These are phyloP conservation scores for Phaeosphaeria sp. DNA, from an alignment of 2,329 filamentous ascomycete species.

Conservation along the genomic window DNA sequence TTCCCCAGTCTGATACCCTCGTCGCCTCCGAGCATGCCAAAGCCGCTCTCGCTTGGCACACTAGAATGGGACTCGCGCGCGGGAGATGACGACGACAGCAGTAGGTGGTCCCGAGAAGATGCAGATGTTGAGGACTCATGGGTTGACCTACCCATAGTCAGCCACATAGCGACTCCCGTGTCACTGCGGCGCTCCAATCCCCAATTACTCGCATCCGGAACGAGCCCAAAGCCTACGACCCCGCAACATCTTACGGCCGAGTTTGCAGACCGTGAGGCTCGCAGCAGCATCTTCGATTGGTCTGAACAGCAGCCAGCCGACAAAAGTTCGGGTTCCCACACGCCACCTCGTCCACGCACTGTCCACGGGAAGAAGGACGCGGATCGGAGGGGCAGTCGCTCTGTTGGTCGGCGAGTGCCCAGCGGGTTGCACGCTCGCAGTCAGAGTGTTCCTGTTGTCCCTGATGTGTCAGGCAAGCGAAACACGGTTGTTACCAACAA, in stretches of 20 bases:
- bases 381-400: constrained; percentile 73
- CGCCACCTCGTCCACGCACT: constrained; percentile 72
- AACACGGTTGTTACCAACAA: constrained; percentile 66
- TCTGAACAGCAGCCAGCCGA: constrained; percentile 70
- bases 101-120: constrained; percentile 52
- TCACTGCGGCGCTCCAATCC: constrained; percentile 42
- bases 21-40: constrained; percentile 54
- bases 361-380: constrained; percentile 78
- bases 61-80: constrained; percentile 49
- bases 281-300: constrained; percentile 80
- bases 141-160: constrained; percentile 47
- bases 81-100: constrained; percentile 48
- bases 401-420: constrained; percentile 71
- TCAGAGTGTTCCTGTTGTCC: constrained; percentile 77
- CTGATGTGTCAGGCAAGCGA: constrained; percentile 64
- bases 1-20: constrained; percentile 51
- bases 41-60: constrained; percentile 49
- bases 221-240: constrained; percentile 47
- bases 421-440: constrained; percentile 75
- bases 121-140: constrained; percentile 47
- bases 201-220: constrained; percentile 34
- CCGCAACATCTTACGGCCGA: constrained; percentile 46
- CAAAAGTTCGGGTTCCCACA: constrained; percentile 64
- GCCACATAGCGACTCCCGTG: constrained; percentile 39
- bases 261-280: constrained; percentile 51